Evolutionary conservation across 441 rosid genomes (phyloP).

Genomic region (Populus hybrid): DNA sequence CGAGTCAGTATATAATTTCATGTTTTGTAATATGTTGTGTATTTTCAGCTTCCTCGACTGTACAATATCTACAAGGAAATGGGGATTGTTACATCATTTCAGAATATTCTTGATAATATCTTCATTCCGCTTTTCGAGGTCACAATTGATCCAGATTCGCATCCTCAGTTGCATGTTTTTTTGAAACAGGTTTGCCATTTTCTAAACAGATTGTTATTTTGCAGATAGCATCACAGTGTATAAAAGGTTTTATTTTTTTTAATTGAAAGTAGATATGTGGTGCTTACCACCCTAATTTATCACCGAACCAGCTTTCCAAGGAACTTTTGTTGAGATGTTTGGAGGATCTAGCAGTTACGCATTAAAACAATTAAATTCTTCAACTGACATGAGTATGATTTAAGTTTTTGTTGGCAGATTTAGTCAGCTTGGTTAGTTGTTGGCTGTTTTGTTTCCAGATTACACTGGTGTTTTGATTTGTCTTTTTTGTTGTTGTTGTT

Average conservation of each 20-base stretch:
- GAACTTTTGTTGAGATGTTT: neutral
- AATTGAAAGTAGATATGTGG: neutral
- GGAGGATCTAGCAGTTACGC: no score
- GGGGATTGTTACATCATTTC: conserved; percentile 99
- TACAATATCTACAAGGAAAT: no score
- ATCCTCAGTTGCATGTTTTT: conserved; percentile 95
- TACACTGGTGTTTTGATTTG: neutral
- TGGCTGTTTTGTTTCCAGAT: neutral
- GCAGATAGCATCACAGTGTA: neutral
- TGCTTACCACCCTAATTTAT: neutral
- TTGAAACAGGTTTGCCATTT: conserved; percentile 73
- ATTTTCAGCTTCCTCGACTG: no score
- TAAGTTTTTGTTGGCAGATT: neutral
- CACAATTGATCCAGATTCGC: conserved; percentile 96
- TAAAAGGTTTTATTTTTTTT: neutral
- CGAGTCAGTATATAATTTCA: no score
- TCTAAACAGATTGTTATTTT: neutral
- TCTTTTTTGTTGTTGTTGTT: neutral
- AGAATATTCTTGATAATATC: conserved; percentile 94
- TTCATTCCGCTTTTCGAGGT: conserved; percentile 97
- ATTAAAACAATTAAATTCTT: neutral
- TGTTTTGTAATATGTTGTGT: no score
- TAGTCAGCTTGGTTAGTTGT: neutral
- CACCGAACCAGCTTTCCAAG: neutral
- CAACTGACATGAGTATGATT: neutral